Evolutionary conservation across 2,329 filamentous ascomycete species (phyloP).

Genomic region (Chaetomium sp.): DNA sequence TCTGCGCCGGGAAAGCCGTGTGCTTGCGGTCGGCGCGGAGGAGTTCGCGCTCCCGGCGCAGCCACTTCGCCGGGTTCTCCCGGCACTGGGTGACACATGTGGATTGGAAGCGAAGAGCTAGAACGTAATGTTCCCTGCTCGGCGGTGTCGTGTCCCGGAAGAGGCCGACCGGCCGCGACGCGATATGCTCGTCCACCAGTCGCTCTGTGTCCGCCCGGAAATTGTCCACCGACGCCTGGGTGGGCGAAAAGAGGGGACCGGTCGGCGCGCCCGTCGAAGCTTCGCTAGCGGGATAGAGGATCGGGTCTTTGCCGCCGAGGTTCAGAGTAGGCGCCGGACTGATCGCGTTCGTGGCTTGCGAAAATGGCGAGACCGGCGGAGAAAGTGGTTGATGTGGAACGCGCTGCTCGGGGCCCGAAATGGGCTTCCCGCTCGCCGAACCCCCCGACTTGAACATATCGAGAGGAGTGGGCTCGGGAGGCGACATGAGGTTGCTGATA

Average conservation of each 20-base stretch:
- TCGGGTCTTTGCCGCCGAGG: slow-evolving; percentile 43
- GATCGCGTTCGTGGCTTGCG: slow-evolving; percentile 33
- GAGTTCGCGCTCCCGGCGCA: slow-evolving; percentile 44
- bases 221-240: slow-evolving; percentile 34
- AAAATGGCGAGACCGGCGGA: slow-evolving; percentile 52
- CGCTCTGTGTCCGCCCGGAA: slow-evolving; percentile 32
- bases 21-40: slow-evolving; percentile 43
- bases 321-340: slow-evolving; percentile 23
- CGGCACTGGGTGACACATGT: slow-evolving; percentile 43
- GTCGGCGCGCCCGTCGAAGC: slow-evolving; percentile 36
- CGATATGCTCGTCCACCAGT: slow-evolving; percentile 46
- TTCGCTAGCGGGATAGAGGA: slow-evolving; percentile 49
- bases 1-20: slow-evolving; percentile 33
- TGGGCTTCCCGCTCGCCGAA: slow-evolving; percentile 22
- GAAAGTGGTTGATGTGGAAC: slow-evolving; percentile 43
- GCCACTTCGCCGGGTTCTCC: slow-evolving; percentile 41
- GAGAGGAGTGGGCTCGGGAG: slow-evolving; percentile 47
- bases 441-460: slow-evolving; percentile 44
- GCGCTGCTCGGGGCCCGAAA: slow-evolving; percentile 28
- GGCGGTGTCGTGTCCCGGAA: slow-evolving; percentile 43
- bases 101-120: slow-evolving; percentile 47
- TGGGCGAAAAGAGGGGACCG: slow-evolving; percentile 43
- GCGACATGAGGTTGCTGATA: slow-evolving; percentile 55
- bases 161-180: slow-evolving; percentile 35
- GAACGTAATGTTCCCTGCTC: slow-evolving; percentile 46